Base-by-base conservation (phyloP, 1,284 basidiomycete species). In the Boletus calvinii region DNA sequence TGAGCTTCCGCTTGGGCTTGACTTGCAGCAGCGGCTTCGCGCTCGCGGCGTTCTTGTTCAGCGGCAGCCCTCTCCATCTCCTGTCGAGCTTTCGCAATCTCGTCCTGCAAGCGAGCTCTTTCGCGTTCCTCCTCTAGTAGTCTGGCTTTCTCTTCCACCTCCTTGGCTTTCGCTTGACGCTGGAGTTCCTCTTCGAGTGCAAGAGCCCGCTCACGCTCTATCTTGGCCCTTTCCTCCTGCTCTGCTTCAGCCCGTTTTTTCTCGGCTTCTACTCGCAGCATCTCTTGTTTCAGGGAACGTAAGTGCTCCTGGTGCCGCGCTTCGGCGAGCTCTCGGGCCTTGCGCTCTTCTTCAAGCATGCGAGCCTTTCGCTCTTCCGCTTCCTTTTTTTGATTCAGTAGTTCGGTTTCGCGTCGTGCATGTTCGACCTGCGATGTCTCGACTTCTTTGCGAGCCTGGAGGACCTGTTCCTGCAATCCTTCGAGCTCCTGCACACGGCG, bases 331-430 rank as follows among this genome's bases (percentile, higher is more conserved):
- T 65, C 54, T 22, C 69, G 51, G 12, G 56, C 62, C 36, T 51
- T 62, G 38, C 68, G 68, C 43, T 70, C 65, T 47, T 67, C 66
- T 42, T 71, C 68, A 3, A 67, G 58, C 18, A 50, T 54, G 20
- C 57, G 65, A 17, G 61, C 57, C 48, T 60, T 68, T 30, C 48
- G 52, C 13, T 66, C 63, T 22, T 65, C 68, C 11, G 58, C 66
- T 31, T 59, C 61, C 12, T 57, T 55, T 4, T 67, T 58, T 15
- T 29, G 53, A 1, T 62, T 44, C 35, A 69, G 46, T 15, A 67
- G 57, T 39, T 68, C 66, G 1, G 48, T 52, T 48, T 68, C 65
- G 36, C 59, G 68, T 11, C 63, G 66, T 2, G 52, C 53, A 22
- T 70, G 66, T 47, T 69, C 54, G 40, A 47, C 46, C 49, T 70